These are phyloP conservation scores for Magnusiomyces paraingens DNA, from an alignment of 1,139 yeast species.

Conservation along the genomic window DNA sequence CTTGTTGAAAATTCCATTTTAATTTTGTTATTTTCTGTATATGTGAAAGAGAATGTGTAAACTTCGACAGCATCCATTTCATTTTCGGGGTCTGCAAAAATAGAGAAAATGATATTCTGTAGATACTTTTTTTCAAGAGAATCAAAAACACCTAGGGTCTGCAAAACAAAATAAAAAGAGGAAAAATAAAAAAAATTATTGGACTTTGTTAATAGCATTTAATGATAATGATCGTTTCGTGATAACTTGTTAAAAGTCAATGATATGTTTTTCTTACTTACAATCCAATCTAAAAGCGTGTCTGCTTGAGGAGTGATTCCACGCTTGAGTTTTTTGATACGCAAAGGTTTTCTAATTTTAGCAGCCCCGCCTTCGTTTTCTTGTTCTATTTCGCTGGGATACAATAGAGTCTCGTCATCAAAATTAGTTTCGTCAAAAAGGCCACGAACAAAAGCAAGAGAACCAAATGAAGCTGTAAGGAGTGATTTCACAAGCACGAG, in stretches of 20 bases:
- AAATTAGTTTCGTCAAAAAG: conserved; percentile 13
- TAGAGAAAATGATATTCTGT: conserved; percentile 12
- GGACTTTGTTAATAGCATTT: no score
- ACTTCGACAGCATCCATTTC: conserved; percentile 11
- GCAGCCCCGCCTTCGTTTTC: neutral
- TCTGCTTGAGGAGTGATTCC: conserved; percentile 13
- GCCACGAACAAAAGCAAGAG: conserved; percentile 14
- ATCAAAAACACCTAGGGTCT: conserved; percentile 13
- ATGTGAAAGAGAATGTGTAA: conserved; percentile 12
- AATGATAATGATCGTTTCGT: no score
- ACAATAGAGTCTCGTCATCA: conserved; percentile 10
- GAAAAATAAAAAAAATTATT: neutral
- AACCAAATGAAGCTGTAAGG: conserved; percentile 14
- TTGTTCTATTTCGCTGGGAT: neutral
- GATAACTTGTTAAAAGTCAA: no score
- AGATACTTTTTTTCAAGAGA: conserved; percentile 15
- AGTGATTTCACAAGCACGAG: conserved; percentile 11
- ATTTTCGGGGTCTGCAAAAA: conserved; percentile 9
- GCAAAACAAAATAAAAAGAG: no score
- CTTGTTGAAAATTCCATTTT: conserved; percentile 6
- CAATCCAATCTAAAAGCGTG: conserved; percentile 14
- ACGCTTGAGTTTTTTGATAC: conserved; percentile 13
- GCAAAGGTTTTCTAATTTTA: conserved; percentile 5
- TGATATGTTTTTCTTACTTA: conserved; percentile 7
- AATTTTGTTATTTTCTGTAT: conserved; percentile 11